Conservation (phyloP, 2,329 filamentous ascomycete species). For the Xylariaceae sp. region DNA sequence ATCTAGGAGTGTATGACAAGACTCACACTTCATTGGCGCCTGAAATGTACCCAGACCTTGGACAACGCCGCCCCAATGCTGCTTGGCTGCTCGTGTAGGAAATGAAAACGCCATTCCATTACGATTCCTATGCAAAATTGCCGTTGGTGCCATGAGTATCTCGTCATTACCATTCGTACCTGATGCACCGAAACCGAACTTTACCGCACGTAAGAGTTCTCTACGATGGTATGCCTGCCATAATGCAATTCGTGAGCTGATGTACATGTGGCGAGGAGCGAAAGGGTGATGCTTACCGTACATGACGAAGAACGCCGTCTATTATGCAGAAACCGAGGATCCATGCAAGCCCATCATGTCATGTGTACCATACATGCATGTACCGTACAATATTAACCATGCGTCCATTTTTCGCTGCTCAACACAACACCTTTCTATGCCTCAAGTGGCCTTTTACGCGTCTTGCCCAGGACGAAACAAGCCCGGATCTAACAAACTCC, state of each 20-base stretch:
- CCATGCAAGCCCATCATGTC: slow-evolving; percentile 23
- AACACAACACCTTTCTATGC: slow-evolving; percentile 12
- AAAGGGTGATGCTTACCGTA: slow-evolving; percentile 19
- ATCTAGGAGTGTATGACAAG: neutral
- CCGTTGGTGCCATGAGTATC: slow-evolving; percentile 21
- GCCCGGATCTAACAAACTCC: slow-evolving; percentile 16
- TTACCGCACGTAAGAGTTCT: slow-evolving; percentile 28
- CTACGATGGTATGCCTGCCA: slow-evolving; percentile 30
- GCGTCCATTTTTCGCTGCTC: slow-evolving; percentile 15
- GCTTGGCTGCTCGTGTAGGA: slow-evolving; percentile 12
- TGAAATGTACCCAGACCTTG: slow-evolving; percentile 11
- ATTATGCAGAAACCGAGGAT: slow-evolving; percentile 28
- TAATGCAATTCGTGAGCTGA: neutral
- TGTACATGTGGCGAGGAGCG: neutral
- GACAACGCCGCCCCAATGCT: slow-evolving; percentile 21
- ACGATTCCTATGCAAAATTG: slow-evolving; percentile 18
- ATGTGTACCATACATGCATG: slow-evolving; percentile 23
- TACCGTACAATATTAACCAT: slow-evolving; percentile 15
- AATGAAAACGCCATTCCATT: slow-evolving; percentile 16
- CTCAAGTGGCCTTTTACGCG: slow-evolving; percentile 36
- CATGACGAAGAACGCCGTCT: slow-evolving; percentile 28
- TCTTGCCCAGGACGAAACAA: slow-evolving; percentile 41
- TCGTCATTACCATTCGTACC: slow-evolving; percentile 26
- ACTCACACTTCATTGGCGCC: slow-evolving; percentile 13
- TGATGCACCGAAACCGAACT: slow-evolving; percentile 22